phyloP scores from a whole-genome alignment of 176 grass and related monocot genomes.

The Phoenix dactylifera region DNA sequence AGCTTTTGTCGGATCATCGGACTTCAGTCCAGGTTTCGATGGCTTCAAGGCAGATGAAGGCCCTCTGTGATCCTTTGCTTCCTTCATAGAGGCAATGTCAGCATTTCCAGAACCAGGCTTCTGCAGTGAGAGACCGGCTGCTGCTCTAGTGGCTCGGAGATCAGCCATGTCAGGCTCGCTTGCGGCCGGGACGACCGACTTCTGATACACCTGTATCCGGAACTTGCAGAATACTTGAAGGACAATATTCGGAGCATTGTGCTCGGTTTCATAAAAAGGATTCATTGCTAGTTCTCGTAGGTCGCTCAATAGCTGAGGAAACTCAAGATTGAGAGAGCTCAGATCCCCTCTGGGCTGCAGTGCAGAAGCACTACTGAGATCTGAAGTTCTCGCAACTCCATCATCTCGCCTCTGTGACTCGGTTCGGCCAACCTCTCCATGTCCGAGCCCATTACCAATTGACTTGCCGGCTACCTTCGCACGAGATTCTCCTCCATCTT shows the following conservation, averaged over 20 bases:
- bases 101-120: background rate
- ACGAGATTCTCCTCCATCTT: too few relatives aligned
- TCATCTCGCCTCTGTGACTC: background rate
- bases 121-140: background rate
- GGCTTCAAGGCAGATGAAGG: conserved; percentile 12
- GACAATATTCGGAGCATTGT: conserved; percentile 26
- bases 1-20: conserved; percentile 30
- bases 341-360: conserved; percentile 14
- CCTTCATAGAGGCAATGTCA: conserved; percentile 9
- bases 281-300: conserved; percentile 61
- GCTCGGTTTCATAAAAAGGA: conserved; percentile 40
- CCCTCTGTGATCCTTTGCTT: conserved; percentile 8
- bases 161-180: conserved; percentile 33
- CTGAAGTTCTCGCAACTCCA: too few relatives aligned
- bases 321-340: conserved; percentile 19
- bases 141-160: background rate
- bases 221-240: conserved; percentile 58
- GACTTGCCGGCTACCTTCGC: too few relatives aligned
- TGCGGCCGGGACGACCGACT: conserved; percentile 40
- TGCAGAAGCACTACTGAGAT: background rate
- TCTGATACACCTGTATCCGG: conserved; percentile 68
- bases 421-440: too few relatives aligned
- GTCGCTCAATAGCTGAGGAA: conserved; percentile 53
- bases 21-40: conserved; percentile 21
- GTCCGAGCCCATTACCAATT: too few relatives aligned